A percentile compares a stretch with the other conserved stretches of the same genome.
These are phyloP conservation scores for Melampsora americana DNA, from an alignment of 1,284 basidiomycete species.

Conservation along the genomic window DNA sequence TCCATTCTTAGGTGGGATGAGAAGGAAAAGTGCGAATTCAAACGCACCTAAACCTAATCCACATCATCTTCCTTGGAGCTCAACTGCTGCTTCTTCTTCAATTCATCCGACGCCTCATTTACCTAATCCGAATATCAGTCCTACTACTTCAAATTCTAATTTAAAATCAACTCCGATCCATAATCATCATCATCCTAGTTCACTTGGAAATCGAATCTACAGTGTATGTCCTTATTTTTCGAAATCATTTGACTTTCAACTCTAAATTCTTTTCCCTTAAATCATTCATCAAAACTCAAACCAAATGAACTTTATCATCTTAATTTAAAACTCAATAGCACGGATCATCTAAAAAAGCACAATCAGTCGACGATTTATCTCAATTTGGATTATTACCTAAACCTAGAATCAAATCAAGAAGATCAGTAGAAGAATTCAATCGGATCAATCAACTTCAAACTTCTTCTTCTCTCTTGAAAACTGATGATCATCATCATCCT, in stretches of 20 bases:
- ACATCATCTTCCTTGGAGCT: not conserved
- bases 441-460: not conserved
- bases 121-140: not conserved
- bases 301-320: not conserved
- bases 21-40: slow-evolving; percentile 28
- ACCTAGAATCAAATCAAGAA: slow-evolving; percentile 22
- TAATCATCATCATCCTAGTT: not conserved
- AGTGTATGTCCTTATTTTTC: not conserved
- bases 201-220: not conserved
- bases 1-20: slow-evolving; percentile 34
- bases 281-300: too few relatives aligned
- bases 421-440: slow-evolving; percentile 18
- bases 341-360: slow-evolving; percentile 34
- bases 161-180: not conserved
- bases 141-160: not conserved
- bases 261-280: too few relatives aligned
- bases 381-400: slow-evolving; percentile 36
- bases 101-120: not conserved
- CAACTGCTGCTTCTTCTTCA: not conserved
- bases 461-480: not conserved
- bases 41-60: slow-evolving; percentile 13
- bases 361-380: slow-evolving; percentile 38
- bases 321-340: not conserved
- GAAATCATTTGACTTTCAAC: too few relatives aligned
- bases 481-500: too few relatives aligned